Conservation (phyloP, 1,139 yeast genomes). For the Yamadazyma buinensis region DNA sequence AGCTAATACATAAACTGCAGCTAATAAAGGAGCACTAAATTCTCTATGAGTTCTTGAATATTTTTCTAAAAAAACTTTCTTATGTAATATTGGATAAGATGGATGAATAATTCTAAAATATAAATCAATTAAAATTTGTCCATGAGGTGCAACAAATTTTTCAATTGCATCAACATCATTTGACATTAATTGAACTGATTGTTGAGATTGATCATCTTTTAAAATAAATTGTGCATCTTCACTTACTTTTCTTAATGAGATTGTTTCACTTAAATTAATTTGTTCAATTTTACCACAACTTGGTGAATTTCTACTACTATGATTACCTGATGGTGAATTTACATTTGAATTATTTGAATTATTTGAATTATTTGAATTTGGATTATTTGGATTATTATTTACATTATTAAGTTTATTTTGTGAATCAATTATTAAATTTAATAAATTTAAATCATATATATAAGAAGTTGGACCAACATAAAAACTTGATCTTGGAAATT, state of each 20-base stretch:
- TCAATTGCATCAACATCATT: conserved; percentile 70
- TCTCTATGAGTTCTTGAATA: conserved; percentile 75
- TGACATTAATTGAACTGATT: conserved; percentile 58
- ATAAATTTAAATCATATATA: conserved; percentile 55
- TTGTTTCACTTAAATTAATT: conserved; percentile 53
- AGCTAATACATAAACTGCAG: conserved; percentile 72
- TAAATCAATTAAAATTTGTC: conserved; percentile 64
- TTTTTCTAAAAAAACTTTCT: conserved; percentile 71
- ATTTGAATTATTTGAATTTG: no score
- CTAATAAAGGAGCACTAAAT: conserved; percentile 71
- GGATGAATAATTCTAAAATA: conserved; percentile 78
- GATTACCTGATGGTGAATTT: conserved; percentile 1
- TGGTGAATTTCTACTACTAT: background rate
- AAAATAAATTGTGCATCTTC: conserved; percentile 61
- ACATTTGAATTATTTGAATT: no score
- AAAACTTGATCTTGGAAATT: conserved; percentile 73
- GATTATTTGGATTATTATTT: background rate
- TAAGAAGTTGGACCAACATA: conserved; percentile 72
- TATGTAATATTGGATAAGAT: conserved; percentile 72
- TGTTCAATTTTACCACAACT: conserved; percentile 50
- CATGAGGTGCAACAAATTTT: conserved; percentile 71
- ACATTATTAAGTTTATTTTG: conserved; percentile 19
- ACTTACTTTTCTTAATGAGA: conserved; percentile 65
- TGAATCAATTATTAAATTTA: conserved; percentile 51
- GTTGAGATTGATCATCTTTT: conserved; percentile 69